These are phyloP conservation scores for Trichomonascaceae sp. DNA, from an alignment of 1,139 yeast genomes.

Conservation along the genomic window DNA sequence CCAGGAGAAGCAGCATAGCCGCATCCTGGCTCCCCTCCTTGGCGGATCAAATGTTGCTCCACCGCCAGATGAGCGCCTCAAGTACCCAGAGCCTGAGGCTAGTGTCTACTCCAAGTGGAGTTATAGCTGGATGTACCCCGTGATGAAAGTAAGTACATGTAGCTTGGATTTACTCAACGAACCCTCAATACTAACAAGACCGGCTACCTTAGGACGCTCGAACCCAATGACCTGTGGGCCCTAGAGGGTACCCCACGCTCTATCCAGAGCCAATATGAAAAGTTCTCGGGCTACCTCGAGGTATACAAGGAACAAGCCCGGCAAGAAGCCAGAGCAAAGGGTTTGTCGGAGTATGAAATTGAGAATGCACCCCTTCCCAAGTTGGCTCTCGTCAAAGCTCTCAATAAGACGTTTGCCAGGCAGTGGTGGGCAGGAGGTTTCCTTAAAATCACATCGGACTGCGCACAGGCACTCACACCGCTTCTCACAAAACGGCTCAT, in stretches of 20 bases:
- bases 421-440: constrained; percentile 35
- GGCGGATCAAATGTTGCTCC: constrained; percentile 21
- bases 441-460: constrained; percentile 35
- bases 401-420: constrained; percentile 43
- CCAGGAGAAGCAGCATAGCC: background rate
- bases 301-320: constrained; percentile 27
- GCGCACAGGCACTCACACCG: constrained; percentile 38
- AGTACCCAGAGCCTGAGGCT: constrained; percentile 19
- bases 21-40: constrained; percentile 14
- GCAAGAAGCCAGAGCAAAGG: constrained; percentile 14
- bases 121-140: constrained; percentile 48
- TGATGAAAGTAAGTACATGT: constrained; percentile 32
- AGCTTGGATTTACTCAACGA: too few species aligned
- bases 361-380: constrained; percentile 26
- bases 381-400: constrained; percentile 31
- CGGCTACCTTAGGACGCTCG: constrained; percentile 58
- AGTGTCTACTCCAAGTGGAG: constrained; percentile 21
- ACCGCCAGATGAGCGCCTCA: constrained; percentile 14
- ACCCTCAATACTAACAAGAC: constrained; percentile 15
- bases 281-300: constrained; percentile 29
- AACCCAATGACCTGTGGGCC: constrained; percentile 47
- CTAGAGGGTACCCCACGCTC: constrained; percentile 41
- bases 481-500: constrained; percentile 41
- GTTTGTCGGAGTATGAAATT: constrained; percentile 15
- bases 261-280: constrained; percentile 29